Evolutionary conservation across 2,329 filamentous ascomycete species (phyloP), one percentile per base, ranked within the genome.

Genomic region (Pseudohalonectria lignicola): DNA sequence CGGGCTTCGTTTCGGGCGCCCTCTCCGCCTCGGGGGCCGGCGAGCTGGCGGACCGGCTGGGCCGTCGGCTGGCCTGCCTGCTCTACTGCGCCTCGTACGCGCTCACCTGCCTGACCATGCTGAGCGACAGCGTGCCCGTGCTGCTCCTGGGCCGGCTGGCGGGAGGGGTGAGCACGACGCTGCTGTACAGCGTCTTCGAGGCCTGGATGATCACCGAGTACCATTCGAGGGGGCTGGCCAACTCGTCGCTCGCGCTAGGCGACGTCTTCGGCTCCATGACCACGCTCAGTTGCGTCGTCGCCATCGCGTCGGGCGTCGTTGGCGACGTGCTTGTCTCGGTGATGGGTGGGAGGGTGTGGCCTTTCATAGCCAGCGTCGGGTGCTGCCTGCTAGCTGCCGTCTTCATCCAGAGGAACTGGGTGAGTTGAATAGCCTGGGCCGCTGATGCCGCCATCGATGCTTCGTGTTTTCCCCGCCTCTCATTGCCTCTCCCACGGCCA

Each of bases 171-270:
- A 67, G 64, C 20, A 71, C 71, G 25, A 74, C 70, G 19, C 52
- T 78, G 30, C 59, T 78, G 21, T 77, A 72, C 57, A 73, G 64
- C 31, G 69, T 66, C 5, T 76, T 77, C 44, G 72, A 78, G 45
- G 67, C 69, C 33, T 77, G 73, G 73, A 67, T 78, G 60, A 67
- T 77, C 20, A 63, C 69, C 34, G 72, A 78, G 47, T 77, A 66
- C 43, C 63, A 71, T 42, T 52, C 57, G 18, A 55, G 62, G 31
- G 61, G 61, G n/a, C 47, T 74, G 6, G 57, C 62, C 29, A 54
- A 64, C n/a, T 53, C 53, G 7, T 57, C 60, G 8, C 52, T 58
- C 7, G 62, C 62, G 30, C 57, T 79, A 21, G 64, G 65, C 39
- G 54, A 58, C 21, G 63, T 77, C 17, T 76, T 74, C 49, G 70